These are phyloP conservation scores for Westerdykella aurantiaca DNA, from an alignment of 2,329 filamentous ascomycete genomes.

Conservation along the genomic window DNA sequence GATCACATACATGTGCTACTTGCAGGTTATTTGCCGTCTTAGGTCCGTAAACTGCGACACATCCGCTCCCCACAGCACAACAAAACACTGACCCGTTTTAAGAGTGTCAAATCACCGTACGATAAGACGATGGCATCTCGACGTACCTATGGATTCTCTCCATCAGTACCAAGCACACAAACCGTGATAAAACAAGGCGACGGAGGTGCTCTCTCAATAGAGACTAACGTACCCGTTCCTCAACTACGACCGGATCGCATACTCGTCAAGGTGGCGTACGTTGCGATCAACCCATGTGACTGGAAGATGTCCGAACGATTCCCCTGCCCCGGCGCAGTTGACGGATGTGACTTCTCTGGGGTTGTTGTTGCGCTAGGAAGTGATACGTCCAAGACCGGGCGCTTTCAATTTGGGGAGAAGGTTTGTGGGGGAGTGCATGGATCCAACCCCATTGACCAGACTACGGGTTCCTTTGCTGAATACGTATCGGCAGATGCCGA, in stretches of 20 bases:
- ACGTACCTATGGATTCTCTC: too few relatives aligned
- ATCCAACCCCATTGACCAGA: not conserved
- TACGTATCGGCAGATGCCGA: slow-evolving; percentile 37
- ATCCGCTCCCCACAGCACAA: too few relatives aligned
- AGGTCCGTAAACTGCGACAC: too few relatives aligned
- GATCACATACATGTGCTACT: too few relatives aligned
- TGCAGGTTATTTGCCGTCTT: too few relatives aligned
- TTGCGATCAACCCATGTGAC: slow-evolving; percentile 8
- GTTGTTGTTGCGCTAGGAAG: slow-evolving; percentile 18
- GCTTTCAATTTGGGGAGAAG: slow-evolving; percentile 15
- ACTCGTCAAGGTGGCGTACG: slow-evolving; percentile 1
- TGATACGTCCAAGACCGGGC: slow-evolving; percentile 25
- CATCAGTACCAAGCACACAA: too few relatives aligned
- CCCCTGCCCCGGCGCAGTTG: not conserved
- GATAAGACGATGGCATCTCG: too few relatives aligned
- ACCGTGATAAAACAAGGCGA: too few relatives aligned
- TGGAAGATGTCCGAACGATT: slow-evolving; percentile 1
- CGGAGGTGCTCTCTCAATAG: too few relatives aligned
- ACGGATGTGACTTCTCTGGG: slow-evolving; percentile 37
- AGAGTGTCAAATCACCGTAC: too few relatives aligned
- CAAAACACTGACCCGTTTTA: too few relatives aligned
- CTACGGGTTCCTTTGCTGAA: slow-evolving; percentile 21
- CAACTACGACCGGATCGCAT: not conserved
- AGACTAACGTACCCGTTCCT: too few relatives aligned
- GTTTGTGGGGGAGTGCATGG: slow-evolving; percentile 31